Percentiles rank a stretch among this genome's conserved stretches.
These are phyloP conservation scores for Coemansia asiatica DNA, from an alignment of 192 early-diverging fungal genomes.

Conservation along the genomic window DNA sequence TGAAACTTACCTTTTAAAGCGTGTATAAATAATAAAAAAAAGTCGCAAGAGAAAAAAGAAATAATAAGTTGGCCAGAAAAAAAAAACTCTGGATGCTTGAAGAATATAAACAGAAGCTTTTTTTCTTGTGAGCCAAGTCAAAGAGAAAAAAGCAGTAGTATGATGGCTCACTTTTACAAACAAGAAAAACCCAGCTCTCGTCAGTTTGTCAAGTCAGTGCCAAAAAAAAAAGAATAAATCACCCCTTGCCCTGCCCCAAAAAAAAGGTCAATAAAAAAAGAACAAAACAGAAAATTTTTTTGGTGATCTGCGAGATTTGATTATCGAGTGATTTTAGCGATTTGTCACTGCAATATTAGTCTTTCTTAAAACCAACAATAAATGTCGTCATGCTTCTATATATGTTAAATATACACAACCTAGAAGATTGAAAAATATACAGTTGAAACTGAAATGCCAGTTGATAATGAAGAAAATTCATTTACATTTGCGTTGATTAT, in stretches of 20 bases:
- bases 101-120: background rate
- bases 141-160: background rate
- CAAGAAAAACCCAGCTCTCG: background rate
- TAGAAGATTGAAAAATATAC: no score
- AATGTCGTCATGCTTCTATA: no score
- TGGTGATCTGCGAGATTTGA: background rate
- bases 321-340: background rate
- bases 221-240: background rate
- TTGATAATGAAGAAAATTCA: no score
- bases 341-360: no score
- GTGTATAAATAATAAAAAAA: conserved; percentile 2
- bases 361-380: no score
- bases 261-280: background rate
- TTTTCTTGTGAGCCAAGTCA: background rate
- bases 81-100: background rate
- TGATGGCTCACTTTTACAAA: background rate
- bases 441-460: no score
- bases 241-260: conserved; percentile 1
- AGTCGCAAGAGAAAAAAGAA: conserved; percentile 9
- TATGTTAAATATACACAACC: no score
- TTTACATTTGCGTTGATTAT: no score
- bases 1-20: conserved; percentile 5
- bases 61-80: background rate
- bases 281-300: background rate
- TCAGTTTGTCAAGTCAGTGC: background rate